A percentile compares a stretch with the other conserved stretches of the same genome.
Evolutionary conservation across 2,329 filamentous ascomycete species (phyloP).

Genomic region (Neonectria ditissima): DNA sequence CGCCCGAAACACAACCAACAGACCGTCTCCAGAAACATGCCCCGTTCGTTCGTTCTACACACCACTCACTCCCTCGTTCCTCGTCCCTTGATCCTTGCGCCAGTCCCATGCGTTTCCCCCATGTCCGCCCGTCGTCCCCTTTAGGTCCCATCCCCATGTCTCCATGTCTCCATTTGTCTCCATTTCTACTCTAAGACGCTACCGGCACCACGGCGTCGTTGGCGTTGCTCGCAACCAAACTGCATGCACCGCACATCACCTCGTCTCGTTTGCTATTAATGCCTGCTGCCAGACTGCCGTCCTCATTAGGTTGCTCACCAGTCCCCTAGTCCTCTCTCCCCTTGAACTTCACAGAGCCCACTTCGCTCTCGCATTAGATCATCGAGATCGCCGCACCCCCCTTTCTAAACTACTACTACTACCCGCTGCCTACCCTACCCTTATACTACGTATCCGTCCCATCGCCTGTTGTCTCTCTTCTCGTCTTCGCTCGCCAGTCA

Average conservation of each 20-base stretch:
- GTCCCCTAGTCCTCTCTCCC: constrained; percentile 1
- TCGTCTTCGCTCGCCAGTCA: background rate
- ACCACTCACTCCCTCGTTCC: background rate
- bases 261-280: constrained; percentile 28
- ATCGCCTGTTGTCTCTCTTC: constrained; percentile 6
- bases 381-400: constrained; percentile 40
- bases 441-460: constrained; percentile 4
- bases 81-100: constrained; percentile 8
- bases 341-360: constrained; percentile 40
- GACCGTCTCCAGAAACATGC: constrained; percentile 37
- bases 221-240: constrained; percentile 20
- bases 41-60: constrained; percentile 13
- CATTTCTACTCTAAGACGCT: constrained; percentile 25
- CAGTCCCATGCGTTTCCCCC: constrained; percentile 4
- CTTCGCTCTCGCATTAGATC: constrained; percentile 39
- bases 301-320: constrained; percentile 21
- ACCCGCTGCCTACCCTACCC: background rate
- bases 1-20: constrained; percentile 49
- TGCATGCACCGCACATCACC: constrained; percentile 3
- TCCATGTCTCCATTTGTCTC: background rate
- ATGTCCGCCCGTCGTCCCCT: background rate
- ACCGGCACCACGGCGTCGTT: constrained; percentile 11
- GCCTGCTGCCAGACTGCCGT: constrained; percentile 4
- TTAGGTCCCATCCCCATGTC: constrained; percentile 9
- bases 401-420: constrained; percentile 6